Evolutionary conservation across 257 asterid genomes (phyloP), one percentile per base, ranked within the genome.

Genomic region (Salvia miltiorrhiza): DNA sequence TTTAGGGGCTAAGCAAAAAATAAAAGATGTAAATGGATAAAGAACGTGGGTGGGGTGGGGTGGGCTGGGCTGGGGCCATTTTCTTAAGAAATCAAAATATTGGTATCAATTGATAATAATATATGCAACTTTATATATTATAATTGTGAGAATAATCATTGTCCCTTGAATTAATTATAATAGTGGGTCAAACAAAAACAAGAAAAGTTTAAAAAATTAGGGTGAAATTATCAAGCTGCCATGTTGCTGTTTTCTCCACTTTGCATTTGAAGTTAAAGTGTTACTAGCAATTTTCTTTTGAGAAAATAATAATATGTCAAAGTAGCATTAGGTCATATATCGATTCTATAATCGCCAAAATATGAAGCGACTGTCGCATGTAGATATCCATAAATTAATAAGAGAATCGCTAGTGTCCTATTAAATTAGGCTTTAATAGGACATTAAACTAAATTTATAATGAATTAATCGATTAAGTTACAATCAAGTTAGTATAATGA

Each of bases 11-110:
- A 19, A 39, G 10, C 20, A 26, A 6, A 66, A 68, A 17, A 33
- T 37, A 59, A 54, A n/a, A 41, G 13, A 49, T 43, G 40, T 13
- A 63, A 66, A 16, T 7, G 75, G 79, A 72, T 74, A 59, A 78
- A 83, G 40, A 78, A 73, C 59, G 78, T 73, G 81, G 80, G 56
- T 54, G 73, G 43, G 10, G 35, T n/a, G 7, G 4, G 43, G 43
- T 37, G 1, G 67, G 84, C 68, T 59, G 52, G 74, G 79, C 17
- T 57, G 63, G 63, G 63, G 17, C 79, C 79, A 4, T 35, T 32
- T 73, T 69, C 80, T 49, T 67, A 19, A 21, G 53, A 63, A 63
- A 64, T 58, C 61, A 63, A 37, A 37, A 13, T 17, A 13, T 33
- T 69, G 50, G 53, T 21, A 21, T n/a, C 7, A 35, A 21, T 32